Evolutionary conservation across 495 filamentous ascomycete genomes (phyloP), one percentile per base, ranked within the genome.

Genomic region (Hyaloscypha finlandica): DNA sequence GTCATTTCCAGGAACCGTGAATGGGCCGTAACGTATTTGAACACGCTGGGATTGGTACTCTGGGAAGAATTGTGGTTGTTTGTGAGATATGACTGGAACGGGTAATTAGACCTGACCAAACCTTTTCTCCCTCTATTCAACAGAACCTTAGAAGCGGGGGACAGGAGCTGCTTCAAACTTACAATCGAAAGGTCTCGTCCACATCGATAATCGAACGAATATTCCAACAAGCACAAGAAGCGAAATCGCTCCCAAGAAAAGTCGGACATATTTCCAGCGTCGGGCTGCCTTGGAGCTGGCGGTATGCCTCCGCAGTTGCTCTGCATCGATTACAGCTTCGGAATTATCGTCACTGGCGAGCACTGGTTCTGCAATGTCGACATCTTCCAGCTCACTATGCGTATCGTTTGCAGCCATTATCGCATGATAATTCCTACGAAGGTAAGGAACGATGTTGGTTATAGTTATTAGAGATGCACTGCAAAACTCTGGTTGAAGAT

Each of bases 11-110:
- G 74, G 73, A 19, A 66, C 59, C 8, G 57, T 56, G 29, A 75
- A 67, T n/a, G 71, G 74, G 56, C 74, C 73, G 61, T 76, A 76
- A 3, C 39, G 64, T 19, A 70, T 58, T 53, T 54, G 52, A 14
- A 68, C 35, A 1, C 74, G 68, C 62, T 73, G 52, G 1, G 74
- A 63, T 8, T 66, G 45, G 12, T 61, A 45, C 3, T 69, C 59
- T 1, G 67, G 54, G 60, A 73, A 76, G 71, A 70, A 74, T 12
- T 56, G 8, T 22, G 53, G 53, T 12, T 16, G 42, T 48, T 48
- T 48, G 16, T 48, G 42, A 4, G 42, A 16, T 48, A 48, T 12
- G 16, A 48, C 42, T 48, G 16, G 16, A 16, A 16, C 1, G 16
- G 4, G 1, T 19, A 19, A 14, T 48, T 48, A 48, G 16, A 16